phyloP scores from a whole-genome alignment of 2,329 filamentous ascomycete species.

The Xylaria sp. region DNA sequence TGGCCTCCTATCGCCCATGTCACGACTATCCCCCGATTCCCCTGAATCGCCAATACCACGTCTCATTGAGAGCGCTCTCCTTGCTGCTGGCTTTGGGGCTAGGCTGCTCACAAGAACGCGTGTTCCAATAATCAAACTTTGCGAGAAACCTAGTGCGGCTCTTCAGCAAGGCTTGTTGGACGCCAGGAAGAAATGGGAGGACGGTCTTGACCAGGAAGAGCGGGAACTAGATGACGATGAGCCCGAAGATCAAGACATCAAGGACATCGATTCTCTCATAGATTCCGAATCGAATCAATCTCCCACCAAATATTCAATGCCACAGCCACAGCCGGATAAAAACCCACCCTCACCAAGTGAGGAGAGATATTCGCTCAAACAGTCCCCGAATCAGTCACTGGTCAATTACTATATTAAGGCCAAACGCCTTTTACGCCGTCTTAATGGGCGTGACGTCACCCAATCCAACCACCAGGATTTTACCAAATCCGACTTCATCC shows the following conservation, averaged over 20 bases:
- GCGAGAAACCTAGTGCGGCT: conserved; percentile 72
- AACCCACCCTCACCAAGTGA: conserved; percentile 26
- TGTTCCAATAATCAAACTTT: conserved; percentile 89
- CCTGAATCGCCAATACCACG: conserved; percentile 74
- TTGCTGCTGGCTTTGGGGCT: conserved; percentile 78
- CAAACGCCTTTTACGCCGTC: conserved; percentile 61
- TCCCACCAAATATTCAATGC: conserved; percentile 16
- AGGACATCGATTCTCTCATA: conserved; percentile 8
- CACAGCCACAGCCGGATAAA: conserved; percentile 20
- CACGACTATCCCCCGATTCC: conserved; percentile 63
- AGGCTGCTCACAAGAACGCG: conserved; percentile 81
- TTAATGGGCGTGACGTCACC: conserved; percentile 63
- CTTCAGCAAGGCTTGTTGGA: conserved; percentile 71
- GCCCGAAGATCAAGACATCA: conserved; percentile 44
- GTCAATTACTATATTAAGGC: conserved; percentile 60
- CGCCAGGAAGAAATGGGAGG: conserved; percentile 79
- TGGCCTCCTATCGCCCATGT: conserved; percentile 75
- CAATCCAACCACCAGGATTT: conserved; percentile 60
- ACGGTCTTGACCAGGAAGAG: conserved; percentile 57
- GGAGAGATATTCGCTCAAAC: conserved; percentile 53
- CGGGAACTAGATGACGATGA: conserved; percentile 53
- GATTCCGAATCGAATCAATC: conserved; percentile 21
- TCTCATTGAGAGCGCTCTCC: conserved; percentile 77
- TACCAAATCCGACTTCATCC: conserved; percentile 56
- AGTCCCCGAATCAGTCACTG: conserved; percentile 56